phyloP scores from a whole-genome alignment of 106 monocot genomes.

The Dioscorea dumetorum region DNA sequence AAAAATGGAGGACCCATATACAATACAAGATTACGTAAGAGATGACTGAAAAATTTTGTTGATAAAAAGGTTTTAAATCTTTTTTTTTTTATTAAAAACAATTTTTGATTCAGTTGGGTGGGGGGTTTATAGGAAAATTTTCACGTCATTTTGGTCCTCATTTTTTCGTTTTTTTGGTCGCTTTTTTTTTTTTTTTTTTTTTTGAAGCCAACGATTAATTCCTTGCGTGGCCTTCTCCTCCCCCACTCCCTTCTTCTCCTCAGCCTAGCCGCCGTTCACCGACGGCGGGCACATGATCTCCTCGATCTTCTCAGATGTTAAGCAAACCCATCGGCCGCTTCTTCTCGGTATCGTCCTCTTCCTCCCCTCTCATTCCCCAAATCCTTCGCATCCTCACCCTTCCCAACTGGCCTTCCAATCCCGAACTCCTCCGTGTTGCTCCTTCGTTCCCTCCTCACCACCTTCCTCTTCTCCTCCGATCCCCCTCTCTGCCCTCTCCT shows the following conservation, averaged over 20 bases:
- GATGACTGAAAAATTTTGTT: too few relatives aligned
- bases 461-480: constrained; percentile 23
- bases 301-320: constrained; percentile 5
- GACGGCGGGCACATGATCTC: background rate
- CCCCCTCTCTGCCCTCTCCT: constrained; percentile 16
- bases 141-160: too few relatives aligned
- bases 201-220: background rate
- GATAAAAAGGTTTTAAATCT: too few relatives aligned
- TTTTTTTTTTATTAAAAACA: too few relatives aligned
- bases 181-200: background rate
- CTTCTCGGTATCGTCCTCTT: background rate
- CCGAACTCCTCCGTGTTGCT: constrained; percentile 26
- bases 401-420: constrained; percentile 32
- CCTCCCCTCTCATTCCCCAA: background rate
- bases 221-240: background rate
- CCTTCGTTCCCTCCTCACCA: constrained; percentile 24
- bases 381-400: constrained; percentile 28
- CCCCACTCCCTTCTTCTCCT: background rate
- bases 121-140: too few relatives aligned
- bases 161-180: background rate
- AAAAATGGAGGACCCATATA: too few relatives aligned
- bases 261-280: background rate
- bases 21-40: too few relatives aligned
- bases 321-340: background rate
- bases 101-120: too few relatives aligned